Base-by-base conservation (phyloP, 805 yeast genomes). In the Wickerhamiella occidentalis region DNA sequence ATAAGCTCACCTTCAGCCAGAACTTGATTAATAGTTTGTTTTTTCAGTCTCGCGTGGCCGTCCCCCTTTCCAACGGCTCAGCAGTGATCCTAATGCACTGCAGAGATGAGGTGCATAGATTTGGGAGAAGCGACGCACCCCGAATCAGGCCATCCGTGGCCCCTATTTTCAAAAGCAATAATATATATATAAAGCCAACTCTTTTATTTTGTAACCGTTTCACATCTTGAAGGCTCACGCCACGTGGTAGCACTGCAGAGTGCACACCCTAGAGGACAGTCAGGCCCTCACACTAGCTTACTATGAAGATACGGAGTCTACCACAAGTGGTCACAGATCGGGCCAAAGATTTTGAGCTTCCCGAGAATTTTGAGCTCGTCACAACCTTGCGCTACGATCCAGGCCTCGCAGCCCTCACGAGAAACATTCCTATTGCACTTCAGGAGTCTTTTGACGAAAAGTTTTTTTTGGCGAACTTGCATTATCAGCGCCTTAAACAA, bases 371-470 rank as follows among this genome's bases (percentile, higher is more conserved):
- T 58, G 75, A 78, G 54, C 62, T 85, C 13, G 64, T 85, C 25
- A 75, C 87, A 36, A 79, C 94, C 1, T 72, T 86, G 35, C 68
- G 95, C 45, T 86, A 81, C 59, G 94, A 85, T 56, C 90, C 94
- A 1, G 55, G 61, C 8, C 61, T 82, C 47, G 43, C 62, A n/a
- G 56, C 60, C 28, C 52, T 56, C 37, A 58, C 62, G n/a, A 54
- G 50, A 44, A 55, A 47, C 47, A 58, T 45, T 40, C 57, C 43
- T 38, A 58, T 58, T 8, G 61, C 62, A 26, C 53, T 58, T 53
- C 58, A 55, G 45, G 53, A 55, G 48, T 55, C 58, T 45, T 55
- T 52, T 52, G 62, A 56, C 18, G 57, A 55, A 41, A 63, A 60
- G 51, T 85, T 84, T 64, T 79, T 82, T 56, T 67, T 86, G 18